Percentiles rank a stretch among this genome's conserved stretches.
These are phyloP conservation scores for Pinus taeda DNA, from an alignment of 75 land plant species.

Conservation along the genomic window DNA sequence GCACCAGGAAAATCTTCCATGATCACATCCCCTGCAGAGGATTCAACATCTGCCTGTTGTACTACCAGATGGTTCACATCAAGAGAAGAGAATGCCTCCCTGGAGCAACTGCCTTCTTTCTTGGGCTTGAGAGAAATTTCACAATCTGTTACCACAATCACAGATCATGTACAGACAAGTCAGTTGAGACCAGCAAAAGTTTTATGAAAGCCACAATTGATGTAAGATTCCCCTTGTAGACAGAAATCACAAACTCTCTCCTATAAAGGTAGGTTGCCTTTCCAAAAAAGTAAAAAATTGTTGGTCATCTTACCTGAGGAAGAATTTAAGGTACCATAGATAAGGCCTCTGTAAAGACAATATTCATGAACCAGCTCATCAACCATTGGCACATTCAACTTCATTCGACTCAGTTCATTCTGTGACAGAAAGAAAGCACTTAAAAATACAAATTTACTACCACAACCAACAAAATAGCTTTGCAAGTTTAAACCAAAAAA, in stretches of 20 bases:
- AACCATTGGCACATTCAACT: constrained; percentile 53
- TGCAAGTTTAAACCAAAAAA: background rate
- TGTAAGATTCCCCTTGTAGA: background rate
- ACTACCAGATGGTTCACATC: background rate
- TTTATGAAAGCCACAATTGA: too few relatives aligned
- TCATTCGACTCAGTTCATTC: constrained; percentile 96
- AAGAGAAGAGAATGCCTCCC: background rate
- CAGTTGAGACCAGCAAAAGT: background rate
- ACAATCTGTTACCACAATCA: background rate
- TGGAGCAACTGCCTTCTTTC: background rate
- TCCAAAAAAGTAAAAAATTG: background rate
- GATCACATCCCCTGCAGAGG: background rate
- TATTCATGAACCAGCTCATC: constrained; percentile 95
- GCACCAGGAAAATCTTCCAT: constrained; percentile 19
- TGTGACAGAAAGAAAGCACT: constrained; percentile 19
- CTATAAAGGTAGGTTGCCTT: background rate
- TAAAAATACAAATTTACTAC: background rate
- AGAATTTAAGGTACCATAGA: constrained; percentile 35
- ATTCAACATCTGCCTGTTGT: background rate
- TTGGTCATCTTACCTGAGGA: constrained; percentile 18
- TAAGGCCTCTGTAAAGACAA: constrained; percentile 91
- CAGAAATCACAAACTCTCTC: background rate
- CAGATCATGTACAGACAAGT: background rate
- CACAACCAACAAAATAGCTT: background rate
- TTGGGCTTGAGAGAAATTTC: constrained; percentile 6